Evolutionary conservation across 1,284 basidiomycete genomes (phyloP).

Genomic region (Leccinum griseonigrum): DNA sequence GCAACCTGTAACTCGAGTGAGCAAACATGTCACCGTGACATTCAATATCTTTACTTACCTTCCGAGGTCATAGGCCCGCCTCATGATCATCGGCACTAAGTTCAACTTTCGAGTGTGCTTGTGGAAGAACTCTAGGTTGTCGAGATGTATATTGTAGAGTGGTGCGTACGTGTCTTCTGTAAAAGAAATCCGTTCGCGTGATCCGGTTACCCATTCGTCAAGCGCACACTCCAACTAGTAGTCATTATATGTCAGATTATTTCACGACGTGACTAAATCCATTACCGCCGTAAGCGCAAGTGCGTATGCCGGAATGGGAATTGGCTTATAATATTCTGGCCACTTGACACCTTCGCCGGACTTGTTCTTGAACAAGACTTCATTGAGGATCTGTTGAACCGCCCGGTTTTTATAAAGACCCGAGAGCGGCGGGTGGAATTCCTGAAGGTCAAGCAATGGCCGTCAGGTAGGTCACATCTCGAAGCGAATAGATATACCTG

Average conservation of each 20-base stretch:
- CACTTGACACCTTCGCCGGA: not conserved
- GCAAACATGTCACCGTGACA: not conserved
- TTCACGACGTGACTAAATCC: not conserved
- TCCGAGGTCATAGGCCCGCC: not conserved
- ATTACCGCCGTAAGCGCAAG: not conserved
- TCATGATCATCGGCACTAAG: not conserved
- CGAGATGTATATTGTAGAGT: not conserved
- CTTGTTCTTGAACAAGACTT: conserved; percentile 3
- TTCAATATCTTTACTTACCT: not conserved
- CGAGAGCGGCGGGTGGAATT: not conserved
- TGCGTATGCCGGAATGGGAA: not conserved
- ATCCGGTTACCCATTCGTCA: not conserved
- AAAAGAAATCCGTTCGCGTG: not conserved
- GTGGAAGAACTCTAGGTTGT: not conserved
- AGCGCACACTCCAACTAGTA: not conserved
- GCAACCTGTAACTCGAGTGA: not conserved
- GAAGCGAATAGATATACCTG: not conserved
- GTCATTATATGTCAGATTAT: not conserved
- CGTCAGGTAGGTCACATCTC: not conserved
- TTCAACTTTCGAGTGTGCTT: not conserved
- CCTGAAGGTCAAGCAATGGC: not conserved
- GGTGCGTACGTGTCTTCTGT: not conserved
- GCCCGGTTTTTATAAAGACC: not conserved
- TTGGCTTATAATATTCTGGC: not conserved
- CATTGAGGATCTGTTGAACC: not conserved